Conservation (phyloP, 768 basidiomycete genomes). For the Lactarius deliciosus region DNA sequence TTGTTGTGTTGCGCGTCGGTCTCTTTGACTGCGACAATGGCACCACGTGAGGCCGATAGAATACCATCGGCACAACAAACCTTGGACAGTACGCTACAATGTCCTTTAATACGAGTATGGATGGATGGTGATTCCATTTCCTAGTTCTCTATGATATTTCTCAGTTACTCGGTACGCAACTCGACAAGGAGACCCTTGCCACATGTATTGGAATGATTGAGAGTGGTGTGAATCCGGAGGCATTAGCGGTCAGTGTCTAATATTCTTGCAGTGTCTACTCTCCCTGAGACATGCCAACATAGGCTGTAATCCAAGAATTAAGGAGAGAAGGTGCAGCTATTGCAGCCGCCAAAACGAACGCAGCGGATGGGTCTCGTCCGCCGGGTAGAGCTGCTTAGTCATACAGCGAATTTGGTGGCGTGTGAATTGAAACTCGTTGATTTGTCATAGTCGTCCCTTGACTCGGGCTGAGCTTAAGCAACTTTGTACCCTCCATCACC, state of each 20-base stretch:
- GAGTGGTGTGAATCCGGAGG: slow-evolving; percentile 89
- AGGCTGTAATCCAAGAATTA: slow-evolving; percentile 29
- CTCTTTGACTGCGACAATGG: neutral
- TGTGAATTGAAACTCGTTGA: slow-evolving; percentile 7
- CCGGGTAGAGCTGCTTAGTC: slow-evolving; percentile 10
- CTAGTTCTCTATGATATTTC: slow-evolving; percentile 85
- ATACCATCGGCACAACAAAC: slow-evolving; percentile 37
- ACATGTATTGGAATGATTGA: slow-evolving; percentile 93
- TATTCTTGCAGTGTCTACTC: neutral
- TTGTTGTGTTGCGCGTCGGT: neutral
- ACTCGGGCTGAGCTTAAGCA: neutral
- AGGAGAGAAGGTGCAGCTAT: slow-evolving; percentile 25
- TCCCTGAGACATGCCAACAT: neutral
- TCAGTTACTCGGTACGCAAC: slow-evolving; percentile 79
- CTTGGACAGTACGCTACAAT: slow-evolving; percentile 38
- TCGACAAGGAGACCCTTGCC: slow-evolving; percentile 89
- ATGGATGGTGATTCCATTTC: neutral
- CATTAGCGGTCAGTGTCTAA: slow-evolving; percentile 66
- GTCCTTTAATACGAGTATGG: neutral
- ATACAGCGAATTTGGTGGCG: slow-evolving; percentile 2
- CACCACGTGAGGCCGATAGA: slow-evolving; percentile 24
- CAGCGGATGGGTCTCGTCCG: neutral
- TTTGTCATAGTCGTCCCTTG: slow-evolving; percentile 5
- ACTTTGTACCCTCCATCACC: neutral
- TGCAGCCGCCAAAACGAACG: slow-evolving; percentile 11